phyloP scores from a whole-genome alignment of 2,329 filamentous ascomycete species.

The Cercospora sp. region DNA sequence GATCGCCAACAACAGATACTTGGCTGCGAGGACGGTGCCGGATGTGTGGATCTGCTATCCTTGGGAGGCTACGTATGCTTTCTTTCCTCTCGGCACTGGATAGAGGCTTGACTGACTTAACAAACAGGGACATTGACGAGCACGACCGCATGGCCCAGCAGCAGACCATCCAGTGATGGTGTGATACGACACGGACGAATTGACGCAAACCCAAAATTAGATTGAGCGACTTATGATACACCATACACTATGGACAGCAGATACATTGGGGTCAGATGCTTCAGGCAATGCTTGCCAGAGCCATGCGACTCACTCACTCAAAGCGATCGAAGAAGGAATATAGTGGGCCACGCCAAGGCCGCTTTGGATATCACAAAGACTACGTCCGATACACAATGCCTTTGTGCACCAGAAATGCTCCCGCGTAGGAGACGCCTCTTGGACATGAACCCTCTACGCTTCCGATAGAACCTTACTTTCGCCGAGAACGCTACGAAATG shows the following conservation, averaged over 20 bases:
- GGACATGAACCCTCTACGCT: not conserved
- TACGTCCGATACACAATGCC: not conserved
- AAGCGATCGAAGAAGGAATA: not conserved
- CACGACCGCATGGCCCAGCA: slow-evolving; percentile 69
- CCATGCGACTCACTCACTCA: not conserved
- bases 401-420: not conserved
- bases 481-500: not conserved
- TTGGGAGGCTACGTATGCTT: slow-evolving; percentile 76
- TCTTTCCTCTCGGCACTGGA: not conserved
- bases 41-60: slow-evolving; percentile 99
- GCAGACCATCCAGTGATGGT: slow-evolving; percentile 25
- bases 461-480: not conserved
- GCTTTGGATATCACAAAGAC: not conserved
- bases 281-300: not conserved
- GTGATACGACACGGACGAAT: not conserved
- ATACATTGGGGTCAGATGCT: not conserved
- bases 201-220: not conserved
- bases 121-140: slow-evolving; percentile 76
- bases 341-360: not conserved
- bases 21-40: slow-evolving; percentile 82
- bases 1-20: slow-evolving; percentile 70
- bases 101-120: not conserved
- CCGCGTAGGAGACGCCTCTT: not conserved
- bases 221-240: not conserved
- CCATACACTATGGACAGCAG: not conserved